Evolutionary conservation across 768 basidiomycete species (phyloP).

Genomic region (Fistulinella prunicolor): DNA sequence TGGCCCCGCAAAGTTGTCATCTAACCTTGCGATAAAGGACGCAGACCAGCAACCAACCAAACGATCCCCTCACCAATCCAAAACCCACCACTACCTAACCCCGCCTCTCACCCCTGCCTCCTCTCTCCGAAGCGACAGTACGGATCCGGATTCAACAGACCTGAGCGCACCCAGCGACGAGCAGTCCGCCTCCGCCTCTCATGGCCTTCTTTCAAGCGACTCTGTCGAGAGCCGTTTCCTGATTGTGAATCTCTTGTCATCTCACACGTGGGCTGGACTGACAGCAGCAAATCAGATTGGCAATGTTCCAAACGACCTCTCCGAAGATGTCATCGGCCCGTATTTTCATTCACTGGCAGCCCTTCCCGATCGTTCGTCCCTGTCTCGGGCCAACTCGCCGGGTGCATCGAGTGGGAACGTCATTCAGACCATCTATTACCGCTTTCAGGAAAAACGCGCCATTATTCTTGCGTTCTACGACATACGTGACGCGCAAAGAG

Average conservation of each 20-base stretch:
- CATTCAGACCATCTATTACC: constrained; percentile 58
- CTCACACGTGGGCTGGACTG: background rate
- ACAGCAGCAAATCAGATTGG: constrained; percentile 34
- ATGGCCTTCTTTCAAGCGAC: constrained; percentile 10
- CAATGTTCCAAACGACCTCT: constrained; percentile 35
- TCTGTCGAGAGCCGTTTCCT: constrained; percentile 31
- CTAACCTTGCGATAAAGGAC: constrained; percentile 13
- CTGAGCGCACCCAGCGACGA: constrained; percentile 17
- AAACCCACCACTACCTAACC: constrained; percentile 46
- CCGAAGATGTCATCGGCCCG: constrained; percentile 29
- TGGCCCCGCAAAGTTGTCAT: constrained; percentile 10
- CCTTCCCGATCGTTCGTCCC: constrained; percentile 8
- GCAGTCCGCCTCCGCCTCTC: constrained; percentile 18
- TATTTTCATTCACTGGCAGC: constrained; percentile 30
- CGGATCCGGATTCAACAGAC: constrained; percentile 33
- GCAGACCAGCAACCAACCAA: constrained; percentile 17
- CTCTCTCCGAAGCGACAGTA: constrained; percentile 39
- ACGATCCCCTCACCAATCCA: constrained; percentile 22
- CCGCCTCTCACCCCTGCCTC: constrained; percentile 73
- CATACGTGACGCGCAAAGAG: constrained; percentile 49
- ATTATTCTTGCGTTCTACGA: constrained; percentile 63
- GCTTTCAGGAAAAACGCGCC: constrained; percentile 49
- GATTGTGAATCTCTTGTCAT: constrained; percentile 20
- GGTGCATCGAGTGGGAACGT: constrained; percentile 19
- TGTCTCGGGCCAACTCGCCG: constrained; percentile 7